Percentiles rank a stretch among this genome's conserved stretches.
Conservation (phyloP, 2,329 filamentous ascomycete genomes). For the Aspergillus sp. region DNA sequence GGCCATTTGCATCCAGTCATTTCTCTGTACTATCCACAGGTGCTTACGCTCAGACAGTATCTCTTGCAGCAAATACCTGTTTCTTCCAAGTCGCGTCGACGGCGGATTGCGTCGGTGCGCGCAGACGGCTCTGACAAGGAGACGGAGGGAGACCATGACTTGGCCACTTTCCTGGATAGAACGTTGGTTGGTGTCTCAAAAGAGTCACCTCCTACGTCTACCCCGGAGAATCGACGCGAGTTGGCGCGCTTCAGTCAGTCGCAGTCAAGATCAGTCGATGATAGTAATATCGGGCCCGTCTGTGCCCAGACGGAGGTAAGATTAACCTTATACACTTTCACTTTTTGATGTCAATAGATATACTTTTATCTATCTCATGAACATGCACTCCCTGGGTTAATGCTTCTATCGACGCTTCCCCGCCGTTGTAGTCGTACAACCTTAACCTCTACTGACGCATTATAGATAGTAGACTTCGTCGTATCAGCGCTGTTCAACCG, state of each 20-base stretch:
- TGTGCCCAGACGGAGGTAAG: conserved; percentile 65
- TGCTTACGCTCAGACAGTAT: conserved; percentile 68
- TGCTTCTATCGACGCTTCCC: neutral
- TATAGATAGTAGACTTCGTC: conserved; percentile 70
- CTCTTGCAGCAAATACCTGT: conserved; percentile 63
- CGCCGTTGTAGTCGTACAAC: neutral
- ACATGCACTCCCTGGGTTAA: no score
- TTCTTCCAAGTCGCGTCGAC: conserved; percentile 58
- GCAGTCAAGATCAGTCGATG: conserved; percentile 39
- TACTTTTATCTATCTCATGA: neutral
- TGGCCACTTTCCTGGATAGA: conserved; percentile 64
- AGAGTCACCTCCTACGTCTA: conserved; percentile 26
- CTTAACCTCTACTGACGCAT: neutral
- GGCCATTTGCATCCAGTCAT: conserved; percentile 59
- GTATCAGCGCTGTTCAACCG: conserved; percentile 74
- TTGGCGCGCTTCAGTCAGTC: conserved; percentile 64
- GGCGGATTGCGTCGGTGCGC: conserved; percentile 41
- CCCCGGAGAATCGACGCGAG: conserved; percentile 49
- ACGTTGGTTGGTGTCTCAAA: conserved; percentile 61
- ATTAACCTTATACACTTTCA: conserved; percentile 1
- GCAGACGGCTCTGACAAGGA: conserved; percentile 7
- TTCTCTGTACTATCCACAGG: conserved; percentile 62
- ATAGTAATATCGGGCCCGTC: conserved; percentile 36
- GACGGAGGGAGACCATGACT: conserved; percentile 5
- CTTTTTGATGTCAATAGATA: neutral